A percentile compares a stretch with the other conserved stretches of the same genome.
These are phyloP conservation scores for Colletotrichum karsti DNA, from an alignment of 2,329 filamentous ascomycete species.

Conservation along the genomic window DNA sequence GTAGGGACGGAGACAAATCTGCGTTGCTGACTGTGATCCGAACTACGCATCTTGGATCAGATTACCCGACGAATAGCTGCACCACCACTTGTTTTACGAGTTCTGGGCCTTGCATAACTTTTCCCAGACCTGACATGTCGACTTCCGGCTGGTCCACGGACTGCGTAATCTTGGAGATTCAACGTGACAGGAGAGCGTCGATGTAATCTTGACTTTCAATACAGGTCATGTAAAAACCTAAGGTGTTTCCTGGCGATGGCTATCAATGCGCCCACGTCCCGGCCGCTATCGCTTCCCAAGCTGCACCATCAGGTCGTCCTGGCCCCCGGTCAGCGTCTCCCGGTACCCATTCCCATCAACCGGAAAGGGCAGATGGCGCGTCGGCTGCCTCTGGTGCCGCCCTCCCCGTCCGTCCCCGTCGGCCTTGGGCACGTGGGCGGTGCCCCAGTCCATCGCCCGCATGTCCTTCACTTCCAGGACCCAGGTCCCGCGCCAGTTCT, in stretches of 20 bases:
- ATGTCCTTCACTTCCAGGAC: slow-evolving; percentile 32
- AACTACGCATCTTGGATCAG: too few relatives aligned
- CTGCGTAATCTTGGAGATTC: too few relatives aligned
- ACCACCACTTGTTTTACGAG: too few relatives aligned
- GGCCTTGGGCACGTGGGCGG: slow-evolving; percentile 16
- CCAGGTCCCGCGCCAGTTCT: slow-evolving; percentile 34
- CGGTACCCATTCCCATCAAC: background rate
- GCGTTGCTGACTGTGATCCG: too few relatives aligned
- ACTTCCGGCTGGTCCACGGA: too few relatives aligned
- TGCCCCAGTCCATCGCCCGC: slow-evolving; percentile 30
- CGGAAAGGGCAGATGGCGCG: slow-evolving; percentile 29
- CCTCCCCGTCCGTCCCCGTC: background rate
- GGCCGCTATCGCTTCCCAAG: slow-evolving; percentile 20
- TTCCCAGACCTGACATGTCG: too few relatives aligned
- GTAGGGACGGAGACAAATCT: too few relatives aligned
- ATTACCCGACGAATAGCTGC: too few relatives aligned
- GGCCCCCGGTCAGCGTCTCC: slow-evolving; percentile 26
- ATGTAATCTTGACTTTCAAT: too few relatives aligned
- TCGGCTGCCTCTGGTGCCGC: slow-evolving; percentile 28
- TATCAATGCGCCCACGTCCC: background rate
- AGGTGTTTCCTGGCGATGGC: background rate
- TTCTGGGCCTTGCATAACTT: too few relatives aligned
- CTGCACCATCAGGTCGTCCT: slow-evolving; percentile 32
- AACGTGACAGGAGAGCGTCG: too few relatives aligned
- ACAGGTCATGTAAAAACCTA: too few relatives aligned